Evolutionary conservation across 139 green algal genomes (phyloP), one percentile per base, ranked within the genome.

Genomic region (Pedinophyceae sp.): DNA sequence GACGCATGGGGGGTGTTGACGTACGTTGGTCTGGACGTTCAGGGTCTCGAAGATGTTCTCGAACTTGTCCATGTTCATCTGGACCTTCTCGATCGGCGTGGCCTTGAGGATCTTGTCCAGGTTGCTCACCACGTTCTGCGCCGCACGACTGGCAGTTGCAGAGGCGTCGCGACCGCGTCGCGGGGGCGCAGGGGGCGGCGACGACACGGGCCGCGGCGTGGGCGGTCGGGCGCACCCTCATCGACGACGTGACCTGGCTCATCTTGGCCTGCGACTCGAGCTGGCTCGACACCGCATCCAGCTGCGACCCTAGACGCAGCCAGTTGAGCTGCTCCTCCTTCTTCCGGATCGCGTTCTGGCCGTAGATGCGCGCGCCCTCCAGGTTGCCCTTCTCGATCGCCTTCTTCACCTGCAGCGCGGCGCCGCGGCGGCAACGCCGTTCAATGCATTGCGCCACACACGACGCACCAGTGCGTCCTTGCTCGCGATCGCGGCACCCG

Each of bases 381-480:
- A 88, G 81, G 68, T 98, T 96, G 41, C 87, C 86, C 61, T 97
- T 98, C 58, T 98, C 92, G 25, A 98, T 97, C 1, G 91, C 90
- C 50, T 89, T 92, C 62, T 97, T 97, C 3, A 94, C 71, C 63
- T 75, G 56, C 19, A 49, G 46, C 26, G 43, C 24, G 19, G 30
- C 27, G 52, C 16, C 22, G 15, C 48, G 45, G 13, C 15, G 10
- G 19, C 10, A 53, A 20, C 17, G 47, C n/a, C 2, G 2, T 18
- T n/a, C 24, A 18, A 24, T 53, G 47, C 15, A 18, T 57, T 7
- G 17, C 48, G 34, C 15, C 24, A 23, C n/a, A 19, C 24, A 23
- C 4, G 16, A 23, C 5, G 24, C 48, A 6, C 48, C 22, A 10
- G 30, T 25, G 17, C 1, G 28, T 48, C 17, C 16, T 16, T 47